These are phyloP conservation scores for Eimeria necatrix DNA, from an alignment of 169 alveolate species.

Conservation along the genomic window DNA sequence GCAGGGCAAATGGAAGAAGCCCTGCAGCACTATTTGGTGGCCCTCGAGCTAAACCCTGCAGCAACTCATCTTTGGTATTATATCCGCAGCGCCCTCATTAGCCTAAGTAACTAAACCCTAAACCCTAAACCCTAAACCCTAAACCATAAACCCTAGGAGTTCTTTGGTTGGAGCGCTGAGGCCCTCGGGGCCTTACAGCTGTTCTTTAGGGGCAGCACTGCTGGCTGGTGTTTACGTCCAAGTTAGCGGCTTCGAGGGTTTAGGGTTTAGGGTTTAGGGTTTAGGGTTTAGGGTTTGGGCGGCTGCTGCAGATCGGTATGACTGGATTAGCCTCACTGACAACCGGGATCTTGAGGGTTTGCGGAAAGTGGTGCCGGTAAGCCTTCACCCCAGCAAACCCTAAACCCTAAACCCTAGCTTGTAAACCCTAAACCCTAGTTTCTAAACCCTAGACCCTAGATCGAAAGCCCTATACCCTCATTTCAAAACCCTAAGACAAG, in stretches of 20 bases:
- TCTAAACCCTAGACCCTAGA: slow-evolving; percentile 12
- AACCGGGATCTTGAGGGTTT: slow-evolving; percentile 66
- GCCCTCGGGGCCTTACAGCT: background rate
- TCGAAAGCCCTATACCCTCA: background rate
- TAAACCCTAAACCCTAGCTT: background rate
- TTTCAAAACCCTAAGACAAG: too few relatives aligned
- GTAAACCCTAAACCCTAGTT: background rate
- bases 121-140: slow-evolving; percentile 14
- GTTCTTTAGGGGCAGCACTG: background rate
- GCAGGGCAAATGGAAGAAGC: slow-evolving; percentile 84
- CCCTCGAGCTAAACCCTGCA: slow-evolving; percentile 89
- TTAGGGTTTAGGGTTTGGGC: slow-evolving; percentile 3
- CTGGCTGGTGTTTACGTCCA: background rate
- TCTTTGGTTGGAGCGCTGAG: background rate
- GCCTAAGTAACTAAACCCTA: slow-evolving; percentile 78
- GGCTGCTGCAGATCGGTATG: slow-evolving; percentile 40
- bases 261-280: slow-evolving; percentile 36
- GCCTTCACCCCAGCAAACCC: too few relatives aligned
- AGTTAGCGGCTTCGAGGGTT: background rate
- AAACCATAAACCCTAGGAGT: background rate
- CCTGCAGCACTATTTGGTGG: slow-evolving; percentile 88
- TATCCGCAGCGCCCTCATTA: slow-evolving; percentile 85
- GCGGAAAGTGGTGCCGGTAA: slow-evolving; percentile 56
- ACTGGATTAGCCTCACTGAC: slow-evolving; percentile 41
- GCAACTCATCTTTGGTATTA: slow-evolving; percentile 93